A percentile compares a stretch with the other conserved stretches of the same genome.
Conservation (phyloP, 225 moss, liverwort and hornwort genomes). For the Takakia lepidozioides region DNA sequence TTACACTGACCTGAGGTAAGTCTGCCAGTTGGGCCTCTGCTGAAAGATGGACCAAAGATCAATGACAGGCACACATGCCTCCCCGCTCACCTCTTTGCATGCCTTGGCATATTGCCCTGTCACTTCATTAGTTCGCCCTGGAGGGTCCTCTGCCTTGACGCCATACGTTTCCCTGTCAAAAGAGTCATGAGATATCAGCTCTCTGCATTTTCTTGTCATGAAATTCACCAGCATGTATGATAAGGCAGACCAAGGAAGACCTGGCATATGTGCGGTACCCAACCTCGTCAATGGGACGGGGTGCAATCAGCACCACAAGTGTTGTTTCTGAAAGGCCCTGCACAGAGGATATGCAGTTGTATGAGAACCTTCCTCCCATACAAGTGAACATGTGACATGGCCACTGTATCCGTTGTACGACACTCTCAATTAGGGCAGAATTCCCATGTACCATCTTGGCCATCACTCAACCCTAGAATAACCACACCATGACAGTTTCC, state of each 20-base stretch:
- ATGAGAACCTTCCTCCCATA: no score
- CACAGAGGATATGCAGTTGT: not conserved
- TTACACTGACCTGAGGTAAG: constrained; percentile 16
- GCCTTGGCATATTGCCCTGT: constrained; percentile 24
- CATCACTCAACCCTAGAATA: no score
- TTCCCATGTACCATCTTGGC: no score
- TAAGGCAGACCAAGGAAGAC: not conserved
- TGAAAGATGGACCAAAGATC: constrained; percentile 38
- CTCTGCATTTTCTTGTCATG: not conserved
- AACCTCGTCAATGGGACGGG: constrained; percentile 22
- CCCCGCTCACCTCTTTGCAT: constrained; percentile 18
- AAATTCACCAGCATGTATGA: no score
- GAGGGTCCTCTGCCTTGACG: constrained; percentile 14
- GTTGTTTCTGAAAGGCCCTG: constrained; percentile 18
- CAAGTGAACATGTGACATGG: no score
- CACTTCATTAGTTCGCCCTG: constrained; percentile 22
- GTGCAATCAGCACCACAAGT: constrained; percentile 29
- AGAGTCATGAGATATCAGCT: not conserved
- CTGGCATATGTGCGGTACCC: constrained; percentile 17
- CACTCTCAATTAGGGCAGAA: no score
- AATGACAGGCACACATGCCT: constrained; percentile 11
- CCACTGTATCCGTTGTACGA: no score
- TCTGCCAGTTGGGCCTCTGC: constrained; percentile 23
- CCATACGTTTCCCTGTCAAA: constrained; percentile 22
- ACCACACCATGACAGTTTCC: no score